A percentile compares a stretch with the other conserved stretches of the same genome.
These are phyloP conservation scores for Suhomyces wounanorum DNA, from an alignment of 1,139 yeast genomes.

Conservation along the genomic window DNA sequence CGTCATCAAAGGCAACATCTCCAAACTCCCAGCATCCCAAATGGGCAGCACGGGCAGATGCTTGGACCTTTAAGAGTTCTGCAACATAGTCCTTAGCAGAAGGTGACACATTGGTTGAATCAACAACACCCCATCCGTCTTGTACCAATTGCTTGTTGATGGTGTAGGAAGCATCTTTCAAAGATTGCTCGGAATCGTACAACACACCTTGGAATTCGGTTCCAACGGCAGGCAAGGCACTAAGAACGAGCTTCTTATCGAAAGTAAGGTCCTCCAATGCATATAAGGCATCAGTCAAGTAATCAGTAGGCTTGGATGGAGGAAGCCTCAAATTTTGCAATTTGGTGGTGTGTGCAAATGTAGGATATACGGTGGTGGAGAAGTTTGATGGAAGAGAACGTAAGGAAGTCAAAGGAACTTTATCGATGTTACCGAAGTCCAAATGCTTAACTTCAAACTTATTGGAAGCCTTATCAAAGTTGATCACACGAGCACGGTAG, in stretches of 20 bases:
- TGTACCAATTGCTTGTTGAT: slow-evolving; percentile 63
- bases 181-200: slow-evolving; percentile 62
- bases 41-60: slow-evolving; percentile 52
- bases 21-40: slow-evolving; percentile 84
- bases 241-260: slow-evolving; percentile 61
- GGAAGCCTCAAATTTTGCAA: slow-evolving; percentile 64
- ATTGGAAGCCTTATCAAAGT: slow-evolving; percentile 49
- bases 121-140: slow-evolving; percentile 69
- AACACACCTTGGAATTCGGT: slow-evolving; percentile 54
- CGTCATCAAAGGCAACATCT: slow-evolving; percentile 67
- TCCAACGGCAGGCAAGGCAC: slow-evolving; percentile 48
- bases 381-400: slow-evolving; percentile 59
- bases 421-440: slow-evolving; percentile 65
- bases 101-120: slow-evolving; percentile 36
- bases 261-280: slow-evolving; percentile 56
- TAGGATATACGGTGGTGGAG: slow-evolving; percentile 41
- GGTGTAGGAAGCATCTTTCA: slow-evolving; percentile 58
- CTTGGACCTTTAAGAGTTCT: slow-evolving; percentile 45
- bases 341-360: slow-evolving; percentile 60
- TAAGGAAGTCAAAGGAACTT: slow-evolving; percentile 48
- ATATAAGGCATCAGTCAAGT: slow-evolving; percentile 59
- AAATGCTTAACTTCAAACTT: slow-evolving; percentile 58
- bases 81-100: slow-evolving; percentile 39
- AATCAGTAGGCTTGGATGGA: slow-evolving; percentile 58
- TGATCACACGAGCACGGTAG: slow-evolving; percentile 60